Conservation (phyloP, 768 basidiomycete genomes). For the Calvatia gigantea region DNA sequence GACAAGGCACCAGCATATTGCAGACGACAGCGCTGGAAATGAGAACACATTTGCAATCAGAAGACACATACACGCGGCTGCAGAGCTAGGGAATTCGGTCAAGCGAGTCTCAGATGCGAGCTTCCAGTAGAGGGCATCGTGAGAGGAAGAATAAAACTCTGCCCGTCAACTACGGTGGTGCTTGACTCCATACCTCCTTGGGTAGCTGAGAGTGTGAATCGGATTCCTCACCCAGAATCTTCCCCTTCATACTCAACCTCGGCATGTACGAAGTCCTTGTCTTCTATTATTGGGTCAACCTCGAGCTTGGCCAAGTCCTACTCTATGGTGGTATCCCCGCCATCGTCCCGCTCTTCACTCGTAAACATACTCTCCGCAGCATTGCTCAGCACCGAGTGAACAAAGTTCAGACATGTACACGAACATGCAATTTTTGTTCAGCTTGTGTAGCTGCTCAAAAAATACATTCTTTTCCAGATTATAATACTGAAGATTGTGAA, state of each 20-base stretch:
- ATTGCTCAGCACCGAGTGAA: constrained; percentile 56
- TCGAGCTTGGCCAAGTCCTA: constrained; percentile 78
- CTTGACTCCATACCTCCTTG: no score
- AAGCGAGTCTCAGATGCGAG: background rate
- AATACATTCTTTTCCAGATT: no score
- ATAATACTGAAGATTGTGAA: no score
- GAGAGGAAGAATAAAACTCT: background rate
- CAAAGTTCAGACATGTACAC: constrained; percentile 29
- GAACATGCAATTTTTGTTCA: background rate
- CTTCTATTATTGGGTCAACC: constrained; percentile 85
- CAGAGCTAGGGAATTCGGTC: background rate
- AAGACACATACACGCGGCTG: background rate
- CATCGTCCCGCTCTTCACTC: constrained; percentile 63
- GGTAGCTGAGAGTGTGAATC: no score
- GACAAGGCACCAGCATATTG: background rate
- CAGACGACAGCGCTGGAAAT: background rate
- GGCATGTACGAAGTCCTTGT: constrained; percentile 79
- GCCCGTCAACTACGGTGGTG: no score
- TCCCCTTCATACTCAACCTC: constrained; percentile 70
- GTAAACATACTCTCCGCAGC: constrained; percentile 66
- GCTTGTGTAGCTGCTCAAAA: no score
- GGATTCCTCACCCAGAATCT: constrained; percentile 59
- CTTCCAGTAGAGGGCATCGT: background rate
- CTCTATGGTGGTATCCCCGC: constrained; percentile 66
- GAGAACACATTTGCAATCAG: background rate